Evolutionary conservation across 208 protist species (phyloP).

Genomic region (Crithidia thermophila): DNA sequence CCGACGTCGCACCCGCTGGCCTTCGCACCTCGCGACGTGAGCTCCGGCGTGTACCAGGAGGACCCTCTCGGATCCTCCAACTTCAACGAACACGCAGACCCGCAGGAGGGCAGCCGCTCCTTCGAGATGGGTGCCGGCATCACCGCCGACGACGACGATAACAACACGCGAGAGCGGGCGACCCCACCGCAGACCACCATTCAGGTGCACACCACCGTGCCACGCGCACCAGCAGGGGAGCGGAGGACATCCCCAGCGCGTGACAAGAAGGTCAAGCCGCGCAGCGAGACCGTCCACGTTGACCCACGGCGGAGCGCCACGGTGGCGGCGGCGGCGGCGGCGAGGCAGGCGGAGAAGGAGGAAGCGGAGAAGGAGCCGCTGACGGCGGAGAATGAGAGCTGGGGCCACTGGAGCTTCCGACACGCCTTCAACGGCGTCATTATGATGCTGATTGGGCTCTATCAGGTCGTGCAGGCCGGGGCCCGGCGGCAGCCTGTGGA

Average conservation of each 20-base stretch:
- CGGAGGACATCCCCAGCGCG: too few species aligned
- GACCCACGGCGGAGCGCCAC: conserved; percentile 2
- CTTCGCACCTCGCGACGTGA: not conserved
- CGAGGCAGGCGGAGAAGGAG: conserved; percentile 9
- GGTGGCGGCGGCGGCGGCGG: conserved; percentile 7
- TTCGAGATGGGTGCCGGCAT: conserved; percentile 2
- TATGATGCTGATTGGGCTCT: conserved; percentile 20
- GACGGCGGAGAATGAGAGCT: conserved; percentile 29
- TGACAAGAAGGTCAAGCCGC: not conserved
- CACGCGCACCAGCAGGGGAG: too few species aligned
- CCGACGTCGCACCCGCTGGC: not conserved
- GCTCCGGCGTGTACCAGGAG: not conserved
- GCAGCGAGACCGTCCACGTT: conserved; percentile 5
- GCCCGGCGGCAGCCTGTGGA: conserved; percentile 14
- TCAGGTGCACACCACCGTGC: not conserved
- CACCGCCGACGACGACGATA: not conserved
- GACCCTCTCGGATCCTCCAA: not conserved
- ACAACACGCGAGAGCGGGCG: too few species aligned
- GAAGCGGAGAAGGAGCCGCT: conserved; percentile 8
- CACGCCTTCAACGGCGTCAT: conserved; percentile 23
- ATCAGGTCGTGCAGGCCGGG: conserved; percentile 12
- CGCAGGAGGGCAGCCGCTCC: conserved; percentile 5
- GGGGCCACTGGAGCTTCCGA: conserved; percentile 27
- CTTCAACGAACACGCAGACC: not conserved
- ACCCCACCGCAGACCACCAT: not conserved